phyloP scores from a whole-genome alignment of 2,329 filamentous ascomycete genomes.

The Fusarium tanahbumbuense region DNA sequence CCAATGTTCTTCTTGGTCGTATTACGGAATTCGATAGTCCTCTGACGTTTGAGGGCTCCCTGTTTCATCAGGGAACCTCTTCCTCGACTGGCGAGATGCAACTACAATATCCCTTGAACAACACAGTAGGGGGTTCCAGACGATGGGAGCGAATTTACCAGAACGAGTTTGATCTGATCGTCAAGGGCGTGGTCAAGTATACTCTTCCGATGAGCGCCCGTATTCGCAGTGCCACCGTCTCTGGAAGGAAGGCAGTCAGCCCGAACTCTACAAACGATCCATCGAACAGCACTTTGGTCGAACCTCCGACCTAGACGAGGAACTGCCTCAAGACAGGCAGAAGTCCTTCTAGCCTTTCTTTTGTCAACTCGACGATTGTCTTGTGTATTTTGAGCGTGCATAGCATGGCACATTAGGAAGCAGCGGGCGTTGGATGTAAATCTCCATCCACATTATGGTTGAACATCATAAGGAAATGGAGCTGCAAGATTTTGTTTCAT shows the following conservation, averaged over 20 bases:
- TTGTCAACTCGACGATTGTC: conserved; percentile 41
- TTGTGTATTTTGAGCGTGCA: conserved; percentile 52
- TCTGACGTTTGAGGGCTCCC: conserved; percentile 88
- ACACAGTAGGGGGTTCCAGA: conserved; percentile 84
- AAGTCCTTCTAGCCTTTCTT: conserved; percentile 41
- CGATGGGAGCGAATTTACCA: conserved; percentile 92
- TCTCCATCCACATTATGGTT: conserved; percentile 48
- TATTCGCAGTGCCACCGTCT: conserved; percentile 69
- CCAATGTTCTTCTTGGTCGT: conserved; percentile 91
- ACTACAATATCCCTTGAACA: conserved; percentile 85
- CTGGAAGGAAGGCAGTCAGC: conserved; percentile 69
- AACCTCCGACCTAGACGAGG: conserved; percentile 37
- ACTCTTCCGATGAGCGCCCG: conserved; percentile 71
- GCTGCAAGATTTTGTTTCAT: conserved; percentile 39
- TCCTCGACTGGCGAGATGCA: conserved; percentile 86
- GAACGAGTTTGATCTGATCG: conserved; percentile 92
- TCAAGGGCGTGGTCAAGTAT: conserved; percentile 92
- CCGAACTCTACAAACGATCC: conserved; percentile 71
- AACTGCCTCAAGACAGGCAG: conserved; percentile 24
- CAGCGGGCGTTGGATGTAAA: conserved; percentile 51
- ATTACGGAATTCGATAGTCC: conserved; percentile 89
- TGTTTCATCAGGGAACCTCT: conserved; percentile 79
- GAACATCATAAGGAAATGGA: conserved; percentile 45
- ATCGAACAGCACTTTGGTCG: conserved; percentile 75
- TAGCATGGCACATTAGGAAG: conserved; percentile 51